These are phyloP conservation scores for Bolboschoenoplectus hybrid DNA, from an alignment of 202 grass and related monocot genomes.

Conservation along the genomic window DNA sequence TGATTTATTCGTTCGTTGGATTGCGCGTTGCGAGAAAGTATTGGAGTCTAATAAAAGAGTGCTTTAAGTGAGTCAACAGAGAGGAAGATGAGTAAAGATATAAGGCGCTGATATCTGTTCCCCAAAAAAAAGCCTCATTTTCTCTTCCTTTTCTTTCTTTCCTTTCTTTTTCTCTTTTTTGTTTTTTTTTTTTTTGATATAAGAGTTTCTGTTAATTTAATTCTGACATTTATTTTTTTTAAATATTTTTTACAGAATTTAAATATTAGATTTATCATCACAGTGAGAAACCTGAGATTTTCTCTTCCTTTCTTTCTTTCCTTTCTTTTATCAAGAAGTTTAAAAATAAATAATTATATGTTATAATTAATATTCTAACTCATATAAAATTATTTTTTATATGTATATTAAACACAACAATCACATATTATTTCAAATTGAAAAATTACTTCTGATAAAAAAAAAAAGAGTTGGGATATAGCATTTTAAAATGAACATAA, in stretches of 20 bases:
- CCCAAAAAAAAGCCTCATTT: not conserved
- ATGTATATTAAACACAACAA: too few species aligned
- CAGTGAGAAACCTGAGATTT: too few species aligned
- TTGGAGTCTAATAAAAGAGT: not conserved
- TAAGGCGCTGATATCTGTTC: not conserved
- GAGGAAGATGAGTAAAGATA: not conserved
- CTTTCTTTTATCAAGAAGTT: too few species aligned
- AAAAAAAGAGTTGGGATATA: not conserved
- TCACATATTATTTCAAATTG: not conserved
- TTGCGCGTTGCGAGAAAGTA: conserved; percentile 17
- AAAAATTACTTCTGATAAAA: not conserved
- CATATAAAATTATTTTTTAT: too few species aligned
- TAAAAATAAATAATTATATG: too few species aligned
- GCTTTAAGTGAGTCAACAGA: conserved; percentile 23
- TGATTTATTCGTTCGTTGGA: not conserved
- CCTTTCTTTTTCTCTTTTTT: not conserved
- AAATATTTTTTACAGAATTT: too few species aligned
- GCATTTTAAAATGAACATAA: not conserved
- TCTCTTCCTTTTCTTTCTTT: not conserved
- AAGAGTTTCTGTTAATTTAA: not conserved
- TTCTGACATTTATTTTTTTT: too few species aligned
- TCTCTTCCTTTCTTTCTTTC: too few species aligned
- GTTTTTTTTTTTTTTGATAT: not conserved
- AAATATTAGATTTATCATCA: too few species aligned
- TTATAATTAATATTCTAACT: too few species aligned